Conservation (phyloP, 352 stramenopile genomes). For the Plasmopara halstedii region DNA sequence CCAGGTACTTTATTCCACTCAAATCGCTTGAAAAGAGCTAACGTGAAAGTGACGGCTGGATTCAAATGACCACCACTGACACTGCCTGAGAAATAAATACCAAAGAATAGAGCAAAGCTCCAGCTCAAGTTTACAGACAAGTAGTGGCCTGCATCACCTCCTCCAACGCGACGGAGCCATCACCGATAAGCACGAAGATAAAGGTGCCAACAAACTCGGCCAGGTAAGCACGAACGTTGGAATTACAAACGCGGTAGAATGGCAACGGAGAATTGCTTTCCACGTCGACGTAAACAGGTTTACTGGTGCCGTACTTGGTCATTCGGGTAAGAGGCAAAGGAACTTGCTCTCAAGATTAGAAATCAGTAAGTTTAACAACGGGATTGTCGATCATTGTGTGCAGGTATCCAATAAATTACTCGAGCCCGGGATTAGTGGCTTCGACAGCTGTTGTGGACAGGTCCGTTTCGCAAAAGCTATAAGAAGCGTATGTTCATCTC, state of each 20-base stretch:
- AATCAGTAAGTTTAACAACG: constrained; percentile 1
- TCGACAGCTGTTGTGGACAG: no score
- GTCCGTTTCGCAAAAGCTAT: no score
- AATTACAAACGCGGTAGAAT: constrained; percentile 24
- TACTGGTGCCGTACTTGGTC: constrained; percentile 28
- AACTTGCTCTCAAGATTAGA: constrained; percentile 1
- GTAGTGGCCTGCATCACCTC: constrained; percentile 41
- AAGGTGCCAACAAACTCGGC: constrained; percentile 62
- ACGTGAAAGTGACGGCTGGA: constrained; percentile 45
- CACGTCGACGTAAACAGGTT: constrained; percentile 22
- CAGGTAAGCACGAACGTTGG: constrained; percentile 41
- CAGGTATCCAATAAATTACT: no score
- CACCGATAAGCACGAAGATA: constrained; percentile 51
- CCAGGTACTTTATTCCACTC: constrained; percentile 44
- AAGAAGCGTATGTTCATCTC: no score
- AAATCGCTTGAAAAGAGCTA: constrained; percentile 46
- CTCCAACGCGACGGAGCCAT: constrained; percentile 48
- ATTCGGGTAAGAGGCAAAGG: constrained; percentile 5
- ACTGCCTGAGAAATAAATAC: constrained; percentile 44
- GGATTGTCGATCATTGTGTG: no score
- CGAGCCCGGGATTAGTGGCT: no score
- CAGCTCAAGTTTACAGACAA: constrained; percentile 45
- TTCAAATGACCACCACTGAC: constrained; percentile 59
- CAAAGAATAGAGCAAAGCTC: constrained; percentile 55
- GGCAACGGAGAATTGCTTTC: constrained; percentile 20